Percentiles rank a stretch among this genome's conserved stretches.
Conservation (phyloP, 345 rosid species). For the Rhodamnia rubescens region DNA sequence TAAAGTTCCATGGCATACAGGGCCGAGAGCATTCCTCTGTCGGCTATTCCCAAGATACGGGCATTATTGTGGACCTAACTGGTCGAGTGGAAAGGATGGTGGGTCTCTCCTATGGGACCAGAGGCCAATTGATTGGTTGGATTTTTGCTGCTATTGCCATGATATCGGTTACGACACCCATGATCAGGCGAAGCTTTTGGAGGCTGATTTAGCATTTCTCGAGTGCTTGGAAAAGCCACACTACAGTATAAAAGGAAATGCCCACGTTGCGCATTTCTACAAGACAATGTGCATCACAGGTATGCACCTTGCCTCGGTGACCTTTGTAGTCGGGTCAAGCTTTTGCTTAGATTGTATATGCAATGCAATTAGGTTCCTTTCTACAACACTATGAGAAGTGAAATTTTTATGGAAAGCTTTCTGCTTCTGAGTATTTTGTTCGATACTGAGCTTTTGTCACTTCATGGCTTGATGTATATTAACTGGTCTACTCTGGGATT, state of each 20-base stretch:
- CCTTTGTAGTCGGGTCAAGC: not conserved
- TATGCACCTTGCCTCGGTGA: slow-evolving; percentile 10
- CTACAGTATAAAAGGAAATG: slow-evolving; percentile 50
- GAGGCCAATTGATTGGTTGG: slow-evolving; percentile 96
- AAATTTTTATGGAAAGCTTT: not conserved
- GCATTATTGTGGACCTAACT: slow-evolving; percentile 95
- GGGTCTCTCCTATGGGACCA: slow-evolving; percentile 84
- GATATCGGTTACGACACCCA: slow-evolving; percentile 92
- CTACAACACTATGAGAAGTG: not conserved
- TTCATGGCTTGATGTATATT: not conserved
- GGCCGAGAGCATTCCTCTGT: slow-evolving; percentile 76
- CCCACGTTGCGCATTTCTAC: slow-evolving; percentile 51
- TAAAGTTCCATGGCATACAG: slow-evolving; percentile 96
- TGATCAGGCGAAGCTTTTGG: slow-evolving; percentile 73
- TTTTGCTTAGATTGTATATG: not conserved
- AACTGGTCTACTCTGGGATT: not conserved
- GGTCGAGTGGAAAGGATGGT: slow-evolving; percentile 92
- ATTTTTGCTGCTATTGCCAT: slow-evolving; percentile 94
- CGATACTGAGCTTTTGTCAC: not conserved
- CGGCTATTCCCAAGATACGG: slow-evolving; percentile 91
- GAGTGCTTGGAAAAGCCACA: slow-evolving; percentile 81
- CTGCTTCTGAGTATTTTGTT: not conserved
- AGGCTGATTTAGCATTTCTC: slow-evolving; percentile 82
- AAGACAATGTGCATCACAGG: slow-evolving; percentile 88
- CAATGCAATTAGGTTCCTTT: not conserved